These are phyloP conservation scores for Pterocarpus santalinus DNA, from an alignment of 306 rosid species.

Conservation along the genomic window DNA sequence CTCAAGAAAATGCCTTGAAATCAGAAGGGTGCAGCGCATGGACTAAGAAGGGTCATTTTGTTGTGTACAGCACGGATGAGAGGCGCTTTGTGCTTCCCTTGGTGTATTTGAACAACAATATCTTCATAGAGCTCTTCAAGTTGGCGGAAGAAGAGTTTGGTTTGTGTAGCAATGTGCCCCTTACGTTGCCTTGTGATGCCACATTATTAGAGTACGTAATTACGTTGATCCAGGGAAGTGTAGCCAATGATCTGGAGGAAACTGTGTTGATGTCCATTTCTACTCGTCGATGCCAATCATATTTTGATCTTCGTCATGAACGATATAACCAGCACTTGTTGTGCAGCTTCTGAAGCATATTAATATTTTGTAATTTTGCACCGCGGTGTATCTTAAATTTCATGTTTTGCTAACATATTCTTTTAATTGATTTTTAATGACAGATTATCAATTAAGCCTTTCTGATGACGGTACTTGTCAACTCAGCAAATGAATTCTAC, in stretches of 20 bases:
- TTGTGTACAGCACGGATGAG: slow-evolving; percentile 45
- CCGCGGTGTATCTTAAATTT: neutral
- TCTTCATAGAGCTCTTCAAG: slow-evolving; percentile 47
- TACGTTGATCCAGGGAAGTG: slow-evolving; percentile 5
- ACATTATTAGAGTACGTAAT: slow-evolving; percentile 23
- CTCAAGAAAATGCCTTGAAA: slow-evolving; percentile 11
- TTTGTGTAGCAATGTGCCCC: slow-evolving; percentile 29
- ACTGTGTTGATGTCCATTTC: slow-evolving; percentile 35
- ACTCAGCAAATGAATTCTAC: too few species aligned
- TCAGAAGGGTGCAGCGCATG: neutral
- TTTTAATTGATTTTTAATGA: too few species aligned
- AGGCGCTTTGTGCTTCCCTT: slow-evolving; percentile 47
- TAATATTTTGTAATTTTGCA: too few species aligned
- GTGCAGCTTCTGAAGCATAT: slow-evolving; percentile 2
- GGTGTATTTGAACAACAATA: slow-evolving; percentile 37
- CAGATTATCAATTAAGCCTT: too few species aligned
- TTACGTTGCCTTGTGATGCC: slow-evolving; percentile 48
- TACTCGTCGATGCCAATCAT: slow-evolving; percentile 12
- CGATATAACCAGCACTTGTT: slow-evolving; percentile 13
- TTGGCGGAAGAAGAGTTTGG: slow-evolving; percentile 56
- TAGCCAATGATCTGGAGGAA: slow-evolving; percentile 38
- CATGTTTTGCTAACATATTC: neutral
- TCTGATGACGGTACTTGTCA: too few species aligned
- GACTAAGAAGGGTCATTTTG: slow-evolving; percentile 52
- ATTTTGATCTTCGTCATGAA: slow-evolving; percentile 28